These are phyloP conservation scores for Penicillium fuscoglaucum DNA, from an alignment of 2,329 filamentous ascomycete species.

Conservation along the genomic window DNA sequence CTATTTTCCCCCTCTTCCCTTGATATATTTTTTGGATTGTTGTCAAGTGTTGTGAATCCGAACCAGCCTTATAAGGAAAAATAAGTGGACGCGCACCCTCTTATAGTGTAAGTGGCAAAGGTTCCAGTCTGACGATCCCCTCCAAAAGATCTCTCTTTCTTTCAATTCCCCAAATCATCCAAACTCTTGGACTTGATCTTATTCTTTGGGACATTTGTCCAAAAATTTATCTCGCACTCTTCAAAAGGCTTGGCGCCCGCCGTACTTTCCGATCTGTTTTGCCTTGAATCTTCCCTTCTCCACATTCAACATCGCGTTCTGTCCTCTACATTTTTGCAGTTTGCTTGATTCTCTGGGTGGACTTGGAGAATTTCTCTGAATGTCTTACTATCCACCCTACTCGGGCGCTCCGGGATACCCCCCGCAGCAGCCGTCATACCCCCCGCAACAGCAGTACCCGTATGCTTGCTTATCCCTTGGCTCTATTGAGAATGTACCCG, in stretches of 20 bases:
- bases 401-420: constrained; percentile 57
- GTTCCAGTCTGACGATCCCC: constrained; percentile 1
- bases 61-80: constrained; percentile 12
- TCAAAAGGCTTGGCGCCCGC: constrained; percentile 20
- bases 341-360: constrained; percentile 9
- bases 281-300: constrained; percentile 23
- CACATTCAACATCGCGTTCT: constrained; percentile 19
- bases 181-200: not conserved
- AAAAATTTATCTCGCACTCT: not conserved
- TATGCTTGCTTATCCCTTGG: constrained; percentile 31
- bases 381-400: constrained; percentile 67
- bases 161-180: not conserved
- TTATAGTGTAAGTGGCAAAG: constrained; percentile 14
- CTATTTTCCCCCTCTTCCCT: not conserved
- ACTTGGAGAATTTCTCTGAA: constrained; percentile 40
- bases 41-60: not conserved
- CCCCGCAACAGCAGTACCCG: constrained; percentile 43
- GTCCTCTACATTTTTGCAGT: constrained; percentile 6
- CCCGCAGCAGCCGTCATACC: constrained; percentile 48
- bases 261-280: constrained; percentile 23
- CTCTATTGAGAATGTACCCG: not conserved
- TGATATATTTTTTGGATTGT: not conserved
- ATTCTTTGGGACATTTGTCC: not conserved
- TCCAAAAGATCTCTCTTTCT: not conserved
- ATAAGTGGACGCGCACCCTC: constrained; percentile 1